Base-by-base conservation (phyloP, 805 yeast genomes). In the Zygotorulaspora danielsina region DNA sequence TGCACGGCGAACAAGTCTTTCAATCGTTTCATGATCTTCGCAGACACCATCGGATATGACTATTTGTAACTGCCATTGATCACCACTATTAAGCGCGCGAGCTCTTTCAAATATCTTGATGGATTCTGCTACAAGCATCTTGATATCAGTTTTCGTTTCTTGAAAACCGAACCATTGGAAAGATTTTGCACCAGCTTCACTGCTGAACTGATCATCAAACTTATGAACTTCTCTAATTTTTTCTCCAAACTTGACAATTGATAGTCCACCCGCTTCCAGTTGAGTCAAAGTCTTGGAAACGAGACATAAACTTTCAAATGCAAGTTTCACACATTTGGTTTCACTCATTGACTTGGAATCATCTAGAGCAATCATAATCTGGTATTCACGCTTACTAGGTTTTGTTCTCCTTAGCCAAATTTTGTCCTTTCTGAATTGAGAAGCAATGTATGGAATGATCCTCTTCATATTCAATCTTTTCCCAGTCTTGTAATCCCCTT, bases 341-440 rank as follows among this genome's bases (percentile, higher is more conserved):
- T 90, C 97, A 41, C 89, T 79, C 99, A 93, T 93, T 1, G 97
- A 90, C 62, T 86, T 88, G 20, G 98, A 93, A 60, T 93, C 96
- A 67, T 93, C 99, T 34, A 93, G 84, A 1, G 98, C 89, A 49
- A 93, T 84, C 96, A 94, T 85, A 46, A 93, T 85, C 68, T 93
- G 98, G 63, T 93, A 93, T 60, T 89, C 93, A 55, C 99, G 80
- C 69, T 93, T 93, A 50, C 95, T 84, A 41, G 99, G 99, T 59
- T 93, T 90, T 5, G 97, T 88, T 64, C 99, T 78, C 60, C 96
- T 78, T 66, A 93, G 74, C 99, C 99, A 93, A 42, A 93, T 93
- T 71, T 93, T 93, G 63, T 93, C 99, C 62, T 93, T 93, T 56
- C 95, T 80, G 76, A 87, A 93, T 55, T 88, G 95, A 26, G 96